These are phyloP conservation scores for Umbilicus rupestris DNA, from an alignment of 164 flowering plant species.

Conservation along the genomic window DNA sequence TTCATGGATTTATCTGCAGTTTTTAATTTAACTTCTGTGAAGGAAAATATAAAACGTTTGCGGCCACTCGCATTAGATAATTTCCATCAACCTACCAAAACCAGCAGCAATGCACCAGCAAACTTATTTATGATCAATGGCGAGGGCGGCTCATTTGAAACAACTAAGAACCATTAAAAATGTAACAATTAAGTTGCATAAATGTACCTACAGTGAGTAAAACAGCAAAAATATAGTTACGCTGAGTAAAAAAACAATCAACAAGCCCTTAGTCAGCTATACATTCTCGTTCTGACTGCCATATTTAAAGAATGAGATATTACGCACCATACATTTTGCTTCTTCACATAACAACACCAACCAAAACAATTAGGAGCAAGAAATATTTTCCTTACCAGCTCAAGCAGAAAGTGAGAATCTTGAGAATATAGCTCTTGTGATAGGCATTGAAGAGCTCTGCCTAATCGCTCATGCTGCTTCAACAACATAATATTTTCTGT, in stretches of 20 bases:
- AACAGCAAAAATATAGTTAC: neutral
- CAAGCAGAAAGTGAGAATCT: slow-evolving; percentile 97
- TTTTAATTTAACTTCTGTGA: neutral
- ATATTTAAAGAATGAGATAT: neutral
- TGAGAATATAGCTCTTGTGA: slow-evolving; percentile 92
- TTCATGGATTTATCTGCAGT: neutral
- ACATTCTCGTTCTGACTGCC: no score
- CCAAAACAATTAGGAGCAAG: neutral
- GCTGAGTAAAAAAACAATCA: no score
- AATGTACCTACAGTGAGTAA: neutral
- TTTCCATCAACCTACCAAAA: neutral
- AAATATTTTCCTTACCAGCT: slow-evolving; percentile 47
- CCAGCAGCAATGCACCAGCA: neutral
- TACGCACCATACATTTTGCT: neutral
- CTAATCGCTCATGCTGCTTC: slow-evolving; percentile 96
- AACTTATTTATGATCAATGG: neutral
- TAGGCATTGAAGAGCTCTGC: slow-evolving; percentile 92
- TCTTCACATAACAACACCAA: neutral
- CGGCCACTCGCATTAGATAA: neutral
- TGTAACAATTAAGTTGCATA: neutral
- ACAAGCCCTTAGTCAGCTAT: no score
- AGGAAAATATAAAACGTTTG: neutral
- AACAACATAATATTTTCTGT: slow-evolving; percentile 49
- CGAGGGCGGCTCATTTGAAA: neutral
- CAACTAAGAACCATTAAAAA: no score